Conservation (phyloP, 177 flowering plant species). For the Vitis hybrid region DNA sequence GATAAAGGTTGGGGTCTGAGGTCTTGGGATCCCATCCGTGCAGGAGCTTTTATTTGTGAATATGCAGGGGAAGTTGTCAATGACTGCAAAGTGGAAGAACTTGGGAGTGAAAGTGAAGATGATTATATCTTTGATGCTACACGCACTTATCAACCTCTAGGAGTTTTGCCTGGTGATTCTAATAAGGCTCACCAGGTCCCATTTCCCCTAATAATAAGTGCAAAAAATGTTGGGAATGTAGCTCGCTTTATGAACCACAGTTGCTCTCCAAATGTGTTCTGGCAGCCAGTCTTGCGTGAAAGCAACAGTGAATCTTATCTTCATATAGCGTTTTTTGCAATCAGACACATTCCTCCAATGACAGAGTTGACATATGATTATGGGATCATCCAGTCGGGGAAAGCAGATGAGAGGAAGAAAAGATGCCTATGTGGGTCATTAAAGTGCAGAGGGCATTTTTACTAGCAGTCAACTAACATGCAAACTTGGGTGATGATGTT, state of each 20-base stretch:
- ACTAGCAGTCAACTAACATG: neutral
- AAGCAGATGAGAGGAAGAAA: constrained; percentile 24
- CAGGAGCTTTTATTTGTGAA: constrained; percentile 70
- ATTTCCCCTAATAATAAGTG: constrained; percentile 36
- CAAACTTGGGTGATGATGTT: too few relatives aligned
- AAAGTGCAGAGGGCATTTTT: constrained; percentile 47
- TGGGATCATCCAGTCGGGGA: constrained; percentile 31
- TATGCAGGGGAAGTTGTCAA: constrained; percentile 63
- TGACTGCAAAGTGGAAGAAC: constrained; percentile 13
- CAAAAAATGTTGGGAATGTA: constrained; percentile 51
- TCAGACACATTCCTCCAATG: constrained; percentile 63
- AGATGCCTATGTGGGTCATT: constrained; percentile 47
- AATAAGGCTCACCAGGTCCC: constrained; percentile 22
- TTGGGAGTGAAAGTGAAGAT: constrained; percentile 35
- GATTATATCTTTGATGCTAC: constrained; percentile 50
- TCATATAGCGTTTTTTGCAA: constrained; percentile 53
- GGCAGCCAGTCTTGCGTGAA: constrained; percentile 52
- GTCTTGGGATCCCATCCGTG: constrained; percentile 86
- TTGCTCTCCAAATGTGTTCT: constrained; percentile 55
- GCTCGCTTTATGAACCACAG: constrained; percentile 72
- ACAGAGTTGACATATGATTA: constrained; percentile 60
- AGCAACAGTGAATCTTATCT: constrained; percentile 24
- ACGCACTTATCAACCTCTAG: constrained; percentile 21
- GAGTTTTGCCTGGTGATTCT: constrained; percentile 17
- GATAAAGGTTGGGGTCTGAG: constrained; percentile 79